Base-by-base conservation (phyloP, 306 rosid genomes). In the Hippophae gyantsensis region DNA sequence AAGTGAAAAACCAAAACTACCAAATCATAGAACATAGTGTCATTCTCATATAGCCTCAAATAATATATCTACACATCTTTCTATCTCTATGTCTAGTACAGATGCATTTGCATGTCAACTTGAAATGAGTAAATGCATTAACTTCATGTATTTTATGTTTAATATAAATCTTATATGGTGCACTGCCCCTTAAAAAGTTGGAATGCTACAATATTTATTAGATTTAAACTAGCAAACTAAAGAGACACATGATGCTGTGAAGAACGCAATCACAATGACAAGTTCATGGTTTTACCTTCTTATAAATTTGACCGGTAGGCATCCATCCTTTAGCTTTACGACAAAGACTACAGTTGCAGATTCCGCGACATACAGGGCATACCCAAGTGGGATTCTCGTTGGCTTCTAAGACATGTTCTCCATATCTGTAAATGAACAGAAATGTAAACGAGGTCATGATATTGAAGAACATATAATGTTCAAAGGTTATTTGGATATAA, bases 331-430 rank as follows among this genome's bases (percentile, higher is more conserved):
- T 80, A 40, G 56, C 82, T 74, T 63, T 73, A 12, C 96, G 89
- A 58, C 90, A 88, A 9, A 65, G 70, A 73, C 71, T 74, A 61
- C 94, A 88, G 74, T 88, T 88, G 80, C 96, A 88, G 48, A 88
- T 80, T 32, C 69, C 86, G 5, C 94, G 82, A 62, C 96, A 88
- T 43, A 61, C 69, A 32, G 87, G 96, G 71, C 96, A 88, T 48
- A 56, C 42, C 96, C 96, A 88, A 10, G 62, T 57, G 64, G 62
- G 69, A 51, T 85, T 76, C 56, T 25, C 12, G 10, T 56, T 53
- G 50, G 70, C 81, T 77, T 88, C 96, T 6, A 58, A 13, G 59
- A 85, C 79, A 79, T 76, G 85, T 74, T 88, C 94, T 57, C 94
- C 94, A 73, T 88, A 85, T 32, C 94, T 88, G 57, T 58, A 43